Base-by-base conservation (phyloP, 768 basidiomycete genomes). In the Pleurotus tuber-regium region DNA sequence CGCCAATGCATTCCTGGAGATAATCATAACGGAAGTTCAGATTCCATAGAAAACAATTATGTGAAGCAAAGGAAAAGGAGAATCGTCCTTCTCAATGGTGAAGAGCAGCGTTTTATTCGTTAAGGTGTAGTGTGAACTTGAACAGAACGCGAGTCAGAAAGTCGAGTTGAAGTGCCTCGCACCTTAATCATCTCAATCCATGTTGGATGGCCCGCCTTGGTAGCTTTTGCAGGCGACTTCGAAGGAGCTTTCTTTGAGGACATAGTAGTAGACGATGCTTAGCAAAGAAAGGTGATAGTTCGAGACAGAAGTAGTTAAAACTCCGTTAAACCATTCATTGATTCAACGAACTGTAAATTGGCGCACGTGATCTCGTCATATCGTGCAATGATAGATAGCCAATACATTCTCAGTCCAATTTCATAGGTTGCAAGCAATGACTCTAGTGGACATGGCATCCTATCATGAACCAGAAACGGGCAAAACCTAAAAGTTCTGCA, bases 111-210 rank as follows among this genome's bases (percentile, higher is more conserved):
- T n/a, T n/a, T n/a, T n/a, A n/a, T n/a, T n/a, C n/a, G n/a, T n/a
- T n/a, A n/a, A n/a, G n/a, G n/a, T n/a, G n/a, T n/a, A n/a, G n/a
- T n/a, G n/a, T n/a, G n/a, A n/a, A n/a, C n/a, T n/a, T n/a, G n/a
- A n/a, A n/a, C n/a, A n/a, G n/a, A n/a, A n/a, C n/a, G n/a, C n/a
- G n/a, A n/a, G n/a, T n/a, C n/a, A n/a, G n/a, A n/a, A n/a, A n/a
- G n/a, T n/a, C n/a, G n/a, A n/a, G n/a, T 12, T 26, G 35, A 35
- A 31, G 26, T 40, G 42, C 39, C 44, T 56, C 75, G 64, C 60
- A 87, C 87, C 77, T 88, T 89, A 67, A 90, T 89, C 87, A 90
- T 90, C 50, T 89, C 83, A 41, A 78, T 67, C 83, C 84, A 86
- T 52, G 77, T 65, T 10, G 84, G 84, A 59, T 85, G 83, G 35